Base-by-base conservation (phyloP, 148 eudicot genomes). In the Diospyros kaki region DNA sequence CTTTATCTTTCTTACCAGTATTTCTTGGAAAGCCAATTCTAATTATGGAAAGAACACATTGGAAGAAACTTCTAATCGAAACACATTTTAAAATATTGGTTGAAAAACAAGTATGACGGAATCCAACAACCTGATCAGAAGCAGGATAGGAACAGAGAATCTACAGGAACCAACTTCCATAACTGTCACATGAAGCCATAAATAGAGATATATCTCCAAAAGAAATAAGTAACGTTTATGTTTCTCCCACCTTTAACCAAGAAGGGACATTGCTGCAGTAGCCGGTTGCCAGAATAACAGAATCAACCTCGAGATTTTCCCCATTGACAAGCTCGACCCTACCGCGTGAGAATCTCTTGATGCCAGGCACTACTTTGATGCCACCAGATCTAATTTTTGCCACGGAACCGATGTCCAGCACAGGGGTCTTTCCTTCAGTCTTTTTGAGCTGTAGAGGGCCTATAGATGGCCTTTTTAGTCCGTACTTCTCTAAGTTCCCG, bases 391-490 rank as follows among this genome's bases (percentile, higher is more conserved):
- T 88, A 50, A 93, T 91, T 56, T 85, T 90, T 2, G 78, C 75
- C n/a, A 87, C 68, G 0, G 98, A 83, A 18, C 98, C 98, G 17
- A 91, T 83, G 76, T 93, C 98, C 70, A 93, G 44, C 3, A 93
- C 98, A 5, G 98, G 98, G 46, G 98, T 93, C 71, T 89, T 93
- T 10, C 98, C 98, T 71, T 86, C 84, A 11, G 68, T 80, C 84
- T 93, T 87, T 80, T 93, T 93, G 38, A 90, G 89, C 86, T 90
- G 83, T 15, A 93, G 79, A 46, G 98, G 98, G 2, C 98, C 98
- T 68, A 84, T 28, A 46, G 78, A 72, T 18, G 98, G 98, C 86
- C 98, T 87, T 76, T 89, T 91, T 6, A 90, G 81, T 1, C 98
- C 93, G 50, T 90, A 89, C 72, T 85, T 89, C 46, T 87, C 90